Evolutionary conservation across 192 early-diverging fungal species (phyloP), one percentile per base, ranked within the genome.

Genomic region (Kappamyces sp.): DNA sequence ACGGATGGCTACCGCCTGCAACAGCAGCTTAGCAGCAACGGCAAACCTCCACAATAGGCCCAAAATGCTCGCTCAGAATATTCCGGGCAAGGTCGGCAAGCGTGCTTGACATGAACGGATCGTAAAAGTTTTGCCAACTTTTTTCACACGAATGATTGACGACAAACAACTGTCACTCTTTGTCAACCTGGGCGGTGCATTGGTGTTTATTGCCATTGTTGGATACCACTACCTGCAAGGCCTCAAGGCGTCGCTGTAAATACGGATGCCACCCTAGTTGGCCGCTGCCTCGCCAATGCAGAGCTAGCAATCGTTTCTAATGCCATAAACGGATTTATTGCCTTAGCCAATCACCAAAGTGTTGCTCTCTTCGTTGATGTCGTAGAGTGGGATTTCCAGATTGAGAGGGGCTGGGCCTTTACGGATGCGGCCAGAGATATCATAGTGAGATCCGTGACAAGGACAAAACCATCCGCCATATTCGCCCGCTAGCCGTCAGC

Each of bases 401-500:
- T 98, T 98, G 45, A 98, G 81, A 36, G 95, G 95, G 54, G 95
- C 95, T 32, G 95, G 95, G 53, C 95, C 95, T 81, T 96, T 94
- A 66, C 95, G 85, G 62, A 95, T 93, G 77, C 94, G 91, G 45
- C 94, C 94, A 55, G 92, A 93, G 63, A 98, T 92, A 72, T 98
- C 95, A 72, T 98, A 98, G 71, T 98, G 95, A 40, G 95, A 98
- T 57, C 95, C 95, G 79, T 98, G 95, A 85, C 95, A 98, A 51
- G 95, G 95, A 77, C 95, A 98, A 86, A 95, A 98, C 95, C 95
- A 98, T 65, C 95, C 95, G 67, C 90, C 90, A 73, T 83, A 98
- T 54, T 98, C 95, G 69, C 95, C 95, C 69, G 95, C 84, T 80
- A 47, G 5, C 30, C 47, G 34, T 45, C 22, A 22, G 22, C 22